Conservation (phyloP, 495 filamentous ascomycete genomes). For the Penicillium arizonense region DNA sequence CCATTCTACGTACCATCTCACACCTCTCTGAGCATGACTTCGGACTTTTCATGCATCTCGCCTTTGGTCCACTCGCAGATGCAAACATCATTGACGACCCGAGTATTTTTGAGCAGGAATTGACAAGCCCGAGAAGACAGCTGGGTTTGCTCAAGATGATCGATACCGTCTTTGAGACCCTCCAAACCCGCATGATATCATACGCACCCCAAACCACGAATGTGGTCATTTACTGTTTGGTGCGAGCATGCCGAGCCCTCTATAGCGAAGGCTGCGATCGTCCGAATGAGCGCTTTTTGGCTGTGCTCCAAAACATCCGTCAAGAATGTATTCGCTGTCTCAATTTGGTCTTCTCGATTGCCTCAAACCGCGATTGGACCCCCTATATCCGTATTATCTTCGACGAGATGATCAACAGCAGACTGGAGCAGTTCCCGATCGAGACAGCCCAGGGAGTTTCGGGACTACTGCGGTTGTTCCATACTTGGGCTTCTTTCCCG, state of each 20-base stretch:
- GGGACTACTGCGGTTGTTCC: constrained; percentile 74
- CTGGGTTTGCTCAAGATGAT: constrained; percentile 87
- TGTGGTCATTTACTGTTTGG: constrained; percentile 73
- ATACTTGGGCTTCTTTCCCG: constrained; percentile 70
- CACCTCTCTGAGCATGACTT: constrained; percentile 64
- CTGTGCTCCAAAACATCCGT: constrained; percentile 67
- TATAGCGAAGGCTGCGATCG: constrained; percentile 38
- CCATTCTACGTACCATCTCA: constrained; percentile 60
- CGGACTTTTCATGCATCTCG: constrained; percentile 76
- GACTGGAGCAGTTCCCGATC: constrained; percentile 74
- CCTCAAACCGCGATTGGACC: constrained; percentile 63
- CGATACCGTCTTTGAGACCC: constrained; percentile 78
- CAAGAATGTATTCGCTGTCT: constrained; percentile 76
- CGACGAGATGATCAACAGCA: constrained; percentile 68
- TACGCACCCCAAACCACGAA: constrained; percentile 65
- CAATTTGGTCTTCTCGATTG: constrained; percentile 69
- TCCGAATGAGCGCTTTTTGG: constrained; percentile 44
- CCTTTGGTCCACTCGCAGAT: constrained; percentile 65
- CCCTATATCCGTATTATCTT: constrained; percentile 69
- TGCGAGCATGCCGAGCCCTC: constrained; percentile 64
- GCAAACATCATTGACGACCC: constrained; percentile 55
- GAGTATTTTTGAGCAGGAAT: constrained; percentile 47
- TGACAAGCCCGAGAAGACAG: constrained; percentile 70
- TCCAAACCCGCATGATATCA: constrained; percentile 64
- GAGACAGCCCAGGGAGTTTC: constrained; percentile 91